phyloP scores from a whole-genome alignment of 345 rosid genomes.

The Brassica carinata region DNA sequence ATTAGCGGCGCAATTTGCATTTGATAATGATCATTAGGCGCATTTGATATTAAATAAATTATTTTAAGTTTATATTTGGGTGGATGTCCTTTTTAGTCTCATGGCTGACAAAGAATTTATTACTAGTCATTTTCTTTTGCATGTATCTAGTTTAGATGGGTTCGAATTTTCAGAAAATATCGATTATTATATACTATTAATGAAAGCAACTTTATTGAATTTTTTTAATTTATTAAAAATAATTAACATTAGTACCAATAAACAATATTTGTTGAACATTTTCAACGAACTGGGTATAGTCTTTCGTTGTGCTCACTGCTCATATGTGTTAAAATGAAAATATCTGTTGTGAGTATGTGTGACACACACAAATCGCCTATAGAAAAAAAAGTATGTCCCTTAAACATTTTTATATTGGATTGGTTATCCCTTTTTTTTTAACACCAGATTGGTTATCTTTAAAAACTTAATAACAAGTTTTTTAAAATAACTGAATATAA shows the following conservation, averaged over 20 bases:
- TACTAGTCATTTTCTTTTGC: not conserved
- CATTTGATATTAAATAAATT: not conserved
- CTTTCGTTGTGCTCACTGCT: not conserved
- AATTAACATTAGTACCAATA: not conserved
- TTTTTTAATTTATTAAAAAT: not conserved
- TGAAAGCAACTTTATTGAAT: not conserved
- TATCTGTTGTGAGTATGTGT: not conserved
- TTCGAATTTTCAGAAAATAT: no score
- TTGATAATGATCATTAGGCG: conserved; percentile 32
- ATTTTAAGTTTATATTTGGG: not conserved
- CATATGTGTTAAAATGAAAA: not conserved
- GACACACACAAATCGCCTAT: not conserved
- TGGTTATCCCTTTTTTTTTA: no score
- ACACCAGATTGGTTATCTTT: not conserved
- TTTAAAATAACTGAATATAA: not conserved
- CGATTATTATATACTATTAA: not conserved
- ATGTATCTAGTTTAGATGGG: not conserved
- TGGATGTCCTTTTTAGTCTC: not conserved
- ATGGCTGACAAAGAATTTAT: not conserved
- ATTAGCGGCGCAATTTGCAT: conserved; percentile 50
- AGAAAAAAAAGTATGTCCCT: no score
- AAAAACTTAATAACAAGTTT: not conserved
- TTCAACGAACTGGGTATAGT: not conserved
- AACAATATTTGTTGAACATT: not conserved
- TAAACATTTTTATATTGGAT: not conserved